Conservation (phyloP, 495 filamentous ascomycete species). For the Penicillium coprophilum region DNA sequence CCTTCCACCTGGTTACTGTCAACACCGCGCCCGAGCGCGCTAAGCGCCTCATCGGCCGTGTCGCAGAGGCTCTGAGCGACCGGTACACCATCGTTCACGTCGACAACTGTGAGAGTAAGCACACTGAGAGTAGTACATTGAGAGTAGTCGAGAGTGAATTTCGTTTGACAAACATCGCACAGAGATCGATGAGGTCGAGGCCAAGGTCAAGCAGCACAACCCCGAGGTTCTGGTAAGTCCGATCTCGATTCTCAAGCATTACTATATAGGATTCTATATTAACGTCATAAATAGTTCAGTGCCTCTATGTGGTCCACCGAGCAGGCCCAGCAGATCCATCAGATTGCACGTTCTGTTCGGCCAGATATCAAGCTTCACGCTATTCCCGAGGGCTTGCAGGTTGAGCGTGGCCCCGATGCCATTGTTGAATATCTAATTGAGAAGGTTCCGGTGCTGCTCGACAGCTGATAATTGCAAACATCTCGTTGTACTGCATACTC, state of each 20-base stretch:
- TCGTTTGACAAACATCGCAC: background rate
- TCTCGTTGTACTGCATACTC: background rate
- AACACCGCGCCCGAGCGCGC: constrained; percentile 69
- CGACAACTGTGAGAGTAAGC: constrained; percentile 57
- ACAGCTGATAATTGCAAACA: constrained; percentile 27
- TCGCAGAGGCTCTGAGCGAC: constrained; percentile 58
- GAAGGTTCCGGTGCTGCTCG: constrained; percentile 55
- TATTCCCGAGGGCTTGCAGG: constrained; percentile 63
- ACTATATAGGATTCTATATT: constrained; percentile 3
- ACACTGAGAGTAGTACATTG: background rate
- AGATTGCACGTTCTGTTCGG: constrained; percentile 51
- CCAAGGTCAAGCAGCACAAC: constrained; percentile 48
- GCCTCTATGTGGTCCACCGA: constrained; percentile 69
- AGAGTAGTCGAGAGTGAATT: background rate
- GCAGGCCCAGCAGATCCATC: constrained; percentile 54
- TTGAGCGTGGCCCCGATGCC: constrained; percentile 62
- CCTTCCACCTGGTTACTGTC: constrained; percentile 64
- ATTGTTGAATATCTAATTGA: constrained; percentile 64
- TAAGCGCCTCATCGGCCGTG: constrained; percentile 56
- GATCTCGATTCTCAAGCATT: constrained; percentile 16
- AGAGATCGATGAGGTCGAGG: constrained; percentile 54
- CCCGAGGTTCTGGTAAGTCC: constrained; percentile 52
- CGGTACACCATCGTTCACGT: constrained; percentile 59
- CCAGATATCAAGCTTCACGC: constrained; percentile 59
- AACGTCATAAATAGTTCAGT: constrained; percentile 49